Evolutionary conservation across 164 flowering plant genomes (phyloP).

Genomic region (Berberis thunbergii): DNA sequence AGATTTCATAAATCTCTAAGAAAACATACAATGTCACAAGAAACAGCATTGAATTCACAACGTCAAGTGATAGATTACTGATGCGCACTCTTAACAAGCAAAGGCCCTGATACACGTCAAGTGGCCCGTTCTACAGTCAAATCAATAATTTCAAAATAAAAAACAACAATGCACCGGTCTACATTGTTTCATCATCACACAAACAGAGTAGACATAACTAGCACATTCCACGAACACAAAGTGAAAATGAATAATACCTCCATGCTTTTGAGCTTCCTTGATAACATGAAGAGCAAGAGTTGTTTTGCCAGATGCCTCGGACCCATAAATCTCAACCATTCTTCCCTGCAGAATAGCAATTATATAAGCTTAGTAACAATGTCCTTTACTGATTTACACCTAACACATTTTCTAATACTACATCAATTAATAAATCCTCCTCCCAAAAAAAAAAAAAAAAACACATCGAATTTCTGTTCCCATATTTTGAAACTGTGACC

Average conservation of each 20-base stretch:
- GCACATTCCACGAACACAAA: background rate
- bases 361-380: background rate
- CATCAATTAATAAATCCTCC: too few relatives aligned
- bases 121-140: too few relatives aligned
- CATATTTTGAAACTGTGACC: too few relatives aligned
- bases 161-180: background rate
- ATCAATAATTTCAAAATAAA: too few relatives aligned
- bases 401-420: background rate
- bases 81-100: too few relatives aligned
- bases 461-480: too few relatives aligned
- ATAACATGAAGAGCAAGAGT: slow-evolving; percentile 78
- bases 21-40: background rate
- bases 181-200: background rate
- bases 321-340: slow-evolving; percentile 82
- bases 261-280: slow-evolving; percentile 88
- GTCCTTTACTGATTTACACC: background rate
- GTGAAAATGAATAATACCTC: slow-evolving; percentile 38
- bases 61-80: too few relatives aligned
- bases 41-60: background rate
- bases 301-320: slow-evolving; percentile 91
- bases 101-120: too few relatives aligned
- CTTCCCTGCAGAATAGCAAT: slow-evolving; percentile 54
- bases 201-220: background rate
- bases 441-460: too few relatives aligned
- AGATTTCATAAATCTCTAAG: background rate